A percentile compares a stretch with the other conserved stretches of the same genome.
Conservation (phyloP, 768 basidiomycete species). For the Panus rudis region DNA sequence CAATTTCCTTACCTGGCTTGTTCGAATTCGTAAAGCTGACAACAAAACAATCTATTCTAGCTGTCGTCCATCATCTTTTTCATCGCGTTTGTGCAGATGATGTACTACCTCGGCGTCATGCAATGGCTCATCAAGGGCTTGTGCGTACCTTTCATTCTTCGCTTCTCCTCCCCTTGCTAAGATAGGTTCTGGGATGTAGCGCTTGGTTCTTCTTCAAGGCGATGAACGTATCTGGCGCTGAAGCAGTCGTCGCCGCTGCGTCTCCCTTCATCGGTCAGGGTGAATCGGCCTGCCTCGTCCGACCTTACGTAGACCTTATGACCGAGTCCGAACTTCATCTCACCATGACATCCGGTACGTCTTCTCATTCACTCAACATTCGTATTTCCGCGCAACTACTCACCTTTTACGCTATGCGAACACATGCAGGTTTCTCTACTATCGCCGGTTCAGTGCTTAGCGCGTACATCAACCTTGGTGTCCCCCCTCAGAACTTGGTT, state of each 20-base stretch:
- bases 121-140: constrained; percentile 89
- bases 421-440: constrained; percentile 62
- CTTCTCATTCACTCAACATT: constrained; percentile 10
- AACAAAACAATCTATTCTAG: constrained; percentile 24
- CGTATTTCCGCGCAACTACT: background rate
- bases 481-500: constrained; percentile 72
- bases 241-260: constrained; percentile 87
- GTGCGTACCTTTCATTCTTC: constrained; percentile 31
- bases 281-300: constrained; percentile 81
- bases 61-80: constrained; percentile 86
- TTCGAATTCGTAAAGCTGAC: background rate
- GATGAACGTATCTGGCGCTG: constrained; percentile 89
- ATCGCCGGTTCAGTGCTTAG: constrained; percentile 87
- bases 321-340: constrained; percentile 83
- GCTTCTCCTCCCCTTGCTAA: no score
- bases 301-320: constrained; percentile 79
- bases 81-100: constrained; percentile 87
- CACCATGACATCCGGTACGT: constrained; percentile 77
- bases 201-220: constrained; percentile 94
- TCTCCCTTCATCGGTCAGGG: constrained; percentile 94
- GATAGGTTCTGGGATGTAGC: no score
- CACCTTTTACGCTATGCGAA: background rate
- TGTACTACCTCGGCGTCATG: constrained; percentile 88
- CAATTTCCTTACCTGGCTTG: constrained; percentile 12
- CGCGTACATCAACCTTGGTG: constrained; percentile 76